A percentile compares a stretch with the other conserved stretches of the same genome.
Evolutionary conservation across 2,329 filamentous ascomycete genomes (phyloP).

Genomic region (Clonostachys rhizophaga): DNA sequence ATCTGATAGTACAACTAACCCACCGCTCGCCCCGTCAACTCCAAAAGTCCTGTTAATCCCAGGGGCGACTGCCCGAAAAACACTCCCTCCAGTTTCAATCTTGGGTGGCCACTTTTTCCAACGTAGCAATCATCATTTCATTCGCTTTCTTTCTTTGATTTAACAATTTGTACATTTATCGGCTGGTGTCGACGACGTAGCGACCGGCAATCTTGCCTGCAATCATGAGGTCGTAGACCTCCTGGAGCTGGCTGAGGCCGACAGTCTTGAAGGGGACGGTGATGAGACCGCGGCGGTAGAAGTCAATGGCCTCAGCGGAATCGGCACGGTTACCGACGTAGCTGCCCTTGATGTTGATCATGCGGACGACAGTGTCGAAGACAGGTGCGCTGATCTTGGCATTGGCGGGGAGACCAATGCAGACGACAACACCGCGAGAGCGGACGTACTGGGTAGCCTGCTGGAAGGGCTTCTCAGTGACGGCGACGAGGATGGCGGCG

Average conservation of each 20-base stretch:
- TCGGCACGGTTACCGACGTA: conserved; percentile 94
- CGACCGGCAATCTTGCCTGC: conserved; percentile 70
- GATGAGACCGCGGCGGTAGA: conserved; percentile 80
- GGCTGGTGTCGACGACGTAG: conserved; percentile 73
- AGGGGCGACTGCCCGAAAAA: no score
- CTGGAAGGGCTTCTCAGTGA: conserved; percentile 89
- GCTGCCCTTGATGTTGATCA: conserved; percentile 88
- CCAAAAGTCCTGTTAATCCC: no score
- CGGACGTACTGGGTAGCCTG: conserved; percentile 88
- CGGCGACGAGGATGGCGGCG: conserved; percentile 82
- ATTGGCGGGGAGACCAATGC: conserved; percentile 80
- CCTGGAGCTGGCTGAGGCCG: conserved; percentile 72
- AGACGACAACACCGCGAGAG: conserved; percentile 75
- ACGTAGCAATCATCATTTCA: no score
- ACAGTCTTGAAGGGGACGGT: conserved; percentile 82
- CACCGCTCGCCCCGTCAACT: no score
- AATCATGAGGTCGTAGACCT: conserved; percentile 74
- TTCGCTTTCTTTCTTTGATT: no score
- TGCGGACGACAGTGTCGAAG: conserved; percentile 82
- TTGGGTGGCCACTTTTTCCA: no score
- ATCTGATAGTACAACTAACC: no score
- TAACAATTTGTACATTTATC: conserved; percentile 28
- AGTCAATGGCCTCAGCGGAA: conserved; percentile 83
- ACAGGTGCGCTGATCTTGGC: conserved; percentile 80
- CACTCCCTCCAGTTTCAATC: no score